phyloP scores from a whole-genome alignment of 495 filamentous ascomycete genomes.

The Daldinia concentrica region DNA sequence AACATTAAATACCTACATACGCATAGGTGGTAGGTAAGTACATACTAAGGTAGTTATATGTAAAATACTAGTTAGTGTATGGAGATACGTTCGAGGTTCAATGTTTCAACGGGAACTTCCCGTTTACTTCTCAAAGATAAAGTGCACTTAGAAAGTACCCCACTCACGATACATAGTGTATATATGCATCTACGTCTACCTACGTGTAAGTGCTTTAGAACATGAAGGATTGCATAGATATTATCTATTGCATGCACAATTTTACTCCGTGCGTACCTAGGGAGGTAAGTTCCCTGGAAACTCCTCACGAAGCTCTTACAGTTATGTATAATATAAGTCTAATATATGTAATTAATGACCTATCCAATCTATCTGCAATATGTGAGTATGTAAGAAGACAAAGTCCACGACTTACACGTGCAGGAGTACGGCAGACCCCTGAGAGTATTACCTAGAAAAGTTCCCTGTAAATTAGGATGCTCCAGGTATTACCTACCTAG shows the following conservation, averaged over 20 bases:
- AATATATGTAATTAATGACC: constrained; percentile 9
- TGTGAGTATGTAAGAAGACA: constrained; percentile 22
- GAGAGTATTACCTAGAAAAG: constrained; percentile 17
- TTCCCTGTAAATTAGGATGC: constrained; percentile 19
- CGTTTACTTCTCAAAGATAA: constrained; percentile 21
- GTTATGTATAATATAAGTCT: not conserved
- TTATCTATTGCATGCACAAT: constrained; percentile 23
- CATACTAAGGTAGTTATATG: too few relatives aligned
- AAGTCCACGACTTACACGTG: constrained; percentile 38
- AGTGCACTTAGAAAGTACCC: not conserved
- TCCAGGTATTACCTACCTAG: not conserved
- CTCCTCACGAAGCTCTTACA: constrained; percentile 21
- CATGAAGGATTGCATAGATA: constrained; percentile 27
- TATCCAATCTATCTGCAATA: constrained; percentile 36
- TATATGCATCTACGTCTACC: constrained; percentile 30
- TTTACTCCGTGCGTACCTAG: constrained; percentile 14
- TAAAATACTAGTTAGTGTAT: not conserved
- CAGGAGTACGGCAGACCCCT: constrained; percentile 27
- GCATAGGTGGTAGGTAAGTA: too few relatives aligned
- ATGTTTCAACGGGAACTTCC: constrained; percentile 30
- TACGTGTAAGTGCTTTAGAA: constrained; percentile 35
- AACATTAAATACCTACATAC: too few relatives aligned
- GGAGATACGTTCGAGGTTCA: not conserved
- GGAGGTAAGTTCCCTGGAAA: not conserved
- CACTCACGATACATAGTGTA: constrained; percentile 2